phyloP scores from a whole-genome alignment of 2,329 filamentous ascomycete species.

The Venturia nashicola region DNA sequence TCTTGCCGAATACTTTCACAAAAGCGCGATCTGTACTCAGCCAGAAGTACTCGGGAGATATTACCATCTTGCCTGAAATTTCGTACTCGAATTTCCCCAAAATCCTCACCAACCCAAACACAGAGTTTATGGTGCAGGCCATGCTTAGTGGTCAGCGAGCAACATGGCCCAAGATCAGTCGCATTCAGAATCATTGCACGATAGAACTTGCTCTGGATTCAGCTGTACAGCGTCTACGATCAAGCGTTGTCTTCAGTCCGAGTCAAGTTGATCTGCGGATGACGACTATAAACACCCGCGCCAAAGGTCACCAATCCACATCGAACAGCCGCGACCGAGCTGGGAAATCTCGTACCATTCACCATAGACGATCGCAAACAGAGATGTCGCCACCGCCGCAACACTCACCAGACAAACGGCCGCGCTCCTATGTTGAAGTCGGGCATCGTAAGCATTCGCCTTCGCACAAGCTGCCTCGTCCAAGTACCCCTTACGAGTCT shows the following conservation, averaged over 20 bases:
- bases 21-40: constrained; percentile 72
- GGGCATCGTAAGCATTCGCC: neutral
- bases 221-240: constrained; percentile 56
- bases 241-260: constrained; percentile 56
- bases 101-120: constrained; percentile 71
- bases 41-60: constrained; percentile 88
- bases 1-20: constrained; percentile 66
- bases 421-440: neutral
- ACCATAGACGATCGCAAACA: neutral
- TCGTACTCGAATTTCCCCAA: constrained; percentile 60
- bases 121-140: constrained; percentile 74
- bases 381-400: neutral
- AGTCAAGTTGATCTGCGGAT: constrained; percentile 38
- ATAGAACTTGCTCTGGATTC: constrained; percentile 76
- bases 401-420: neutral
- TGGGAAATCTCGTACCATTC: neutral
- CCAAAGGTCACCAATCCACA: neutral
- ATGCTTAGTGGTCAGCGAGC: constrained; percentile 70
- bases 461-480: neutral
- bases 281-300: constrained; percentile 10
- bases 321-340: constrained; percentile 3
- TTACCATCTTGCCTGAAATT: constrained; percentile 81
- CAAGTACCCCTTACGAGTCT: neutral
- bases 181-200: constrained; percentile 75
- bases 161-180: constrained; percentile 81